Base-by-base conservation (phyloP, 495 filamentous ascomycete species). In the Penicillium argentinense region DNA sequence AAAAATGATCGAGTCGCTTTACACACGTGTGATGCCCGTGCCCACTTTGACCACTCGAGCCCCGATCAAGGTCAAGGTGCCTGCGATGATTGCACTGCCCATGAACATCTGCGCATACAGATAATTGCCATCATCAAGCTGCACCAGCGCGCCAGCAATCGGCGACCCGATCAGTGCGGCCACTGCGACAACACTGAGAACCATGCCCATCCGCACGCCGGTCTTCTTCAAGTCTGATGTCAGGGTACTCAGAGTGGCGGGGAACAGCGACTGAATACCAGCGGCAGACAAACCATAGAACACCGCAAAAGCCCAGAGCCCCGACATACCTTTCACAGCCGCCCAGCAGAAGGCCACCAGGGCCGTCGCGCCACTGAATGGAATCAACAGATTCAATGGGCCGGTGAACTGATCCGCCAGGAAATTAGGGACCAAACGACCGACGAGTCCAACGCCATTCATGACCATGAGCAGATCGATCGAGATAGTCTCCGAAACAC, bases 131-230 rank as follows among this genome's bases (percentile, higher is more conserved):
- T 69, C 63, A 27, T 66, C 68, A 3, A 56, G 54, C 54, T 77
- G 58, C 6, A 87, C 69, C 46, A 85, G 53, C 3, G 75, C 78
- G 0, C 88, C 89, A 0, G 82, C 86, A 47, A 95, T 81, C 3
- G 89, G 87, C 9, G 87, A 79, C 0, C 88, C 88, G 21, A 84
- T 87, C 21, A 93, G 67, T 17, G 77, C 77, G 0, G 88, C 87
- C 39, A 93, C 78, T 27, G 79, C 82, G 9, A 85, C 77, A 29
- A 90, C 80, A n/a, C 78, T 83, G 47, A 93, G 85, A 19, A 84
- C 76, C 86, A 93, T 91, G 5, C 88, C 90, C 75, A 89, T 84
- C 11, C 87, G 73, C 41, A 82, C 78, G 0, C 89, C 86, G 16
- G 76, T 73, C 62, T 87, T 89, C 21, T 77, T 75, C 56, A 84